A percentile compares a stretch with the other conserved stretches of the same genome.
phyloP scores from a whole-genome alignment of 1,284 basidiomycete genomes.

The Malassezia globosa region DNA sequence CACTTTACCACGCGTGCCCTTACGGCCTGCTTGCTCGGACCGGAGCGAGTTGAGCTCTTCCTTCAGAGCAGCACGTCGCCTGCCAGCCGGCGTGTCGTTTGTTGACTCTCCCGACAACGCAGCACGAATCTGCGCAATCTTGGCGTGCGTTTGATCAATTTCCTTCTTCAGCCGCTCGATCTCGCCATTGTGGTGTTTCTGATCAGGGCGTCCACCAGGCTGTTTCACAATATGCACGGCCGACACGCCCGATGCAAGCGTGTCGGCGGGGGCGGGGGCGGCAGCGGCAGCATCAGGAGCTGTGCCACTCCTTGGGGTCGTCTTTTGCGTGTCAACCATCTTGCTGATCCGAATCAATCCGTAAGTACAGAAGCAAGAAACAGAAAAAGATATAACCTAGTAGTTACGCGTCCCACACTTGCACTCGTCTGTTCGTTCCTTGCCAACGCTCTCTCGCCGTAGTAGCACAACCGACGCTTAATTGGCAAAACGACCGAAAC shows the following conservation, averaged over 20 bases:
- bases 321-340: background rate
- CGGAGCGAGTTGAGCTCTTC: conserved; percentile 72
- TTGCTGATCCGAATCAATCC: too few relatives aligned
- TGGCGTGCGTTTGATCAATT: conserved; percentile 35
- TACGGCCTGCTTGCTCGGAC: conserved; percentile 67
- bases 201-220: conserved; percentile 41
- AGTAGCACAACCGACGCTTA: too few relatives aligned
- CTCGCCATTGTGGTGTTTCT: conserved; percentile 32
- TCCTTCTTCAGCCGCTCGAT: conserved; percentile 38
- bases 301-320: background rate
- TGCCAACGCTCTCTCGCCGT: too few relatives aligned
- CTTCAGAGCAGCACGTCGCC: conserved; percentile 63
- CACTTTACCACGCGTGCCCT: conserved; percentile 63
- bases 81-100: conserved; percentile 53
- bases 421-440: too few relatives aligned
- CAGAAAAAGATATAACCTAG: too few relatives aligned
- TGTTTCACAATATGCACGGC: conserved; percentile 37
- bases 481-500: too few relatives aligned
- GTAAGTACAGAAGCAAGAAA: too few relatives aligned
- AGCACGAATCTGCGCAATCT: conserved; percentile 56
- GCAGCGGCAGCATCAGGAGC: background rate
- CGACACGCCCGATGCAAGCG: too few relatives aligned
- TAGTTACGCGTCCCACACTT: too few relatives aligned
- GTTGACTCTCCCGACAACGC: conserved; percentile 49
- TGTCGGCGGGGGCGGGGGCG: background rate